Evolutionary conservation across 371 early-diverging fungal species (phyloP).

Genomic region (Polyrhizophydium stewartii): DNA sequence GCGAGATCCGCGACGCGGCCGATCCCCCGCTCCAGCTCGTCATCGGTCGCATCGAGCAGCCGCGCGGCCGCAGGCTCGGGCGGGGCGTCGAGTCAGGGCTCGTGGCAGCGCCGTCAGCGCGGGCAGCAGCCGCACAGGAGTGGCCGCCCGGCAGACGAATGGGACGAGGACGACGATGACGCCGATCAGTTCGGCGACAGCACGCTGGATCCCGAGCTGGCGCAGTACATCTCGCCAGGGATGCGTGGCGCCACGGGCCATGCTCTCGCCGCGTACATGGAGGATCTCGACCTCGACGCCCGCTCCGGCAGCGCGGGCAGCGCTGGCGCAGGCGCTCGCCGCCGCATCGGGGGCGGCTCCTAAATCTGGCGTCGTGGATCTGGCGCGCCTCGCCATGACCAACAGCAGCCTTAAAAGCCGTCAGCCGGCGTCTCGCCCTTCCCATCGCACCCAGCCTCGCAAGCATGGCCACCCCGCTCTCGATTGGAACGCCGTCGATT

Average conservation of each 20-base stretch:
- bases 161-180: conserved; percentile 16
- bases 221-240: neutral
- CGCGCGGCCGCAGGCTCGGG: too few relatives aligned
- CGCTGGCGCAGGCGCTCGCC: too few relatives aligned
- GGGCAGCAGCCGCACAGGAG: neutral
- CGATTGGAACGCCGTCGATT: too few relatives aligned
- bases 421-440: too few relatives aligned
- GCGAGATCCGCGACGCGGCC: neutral
- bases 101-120: neutral
- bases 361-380: too few relatives aligned
- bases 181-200: neutral
- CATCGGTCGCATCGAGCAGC: neutral
- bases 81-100: conserved; percentile 2
- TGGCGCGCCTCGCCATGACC: too few relatives aligned
- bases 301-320: too few relatives aligned
- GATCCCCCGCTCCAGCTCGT: neutral
- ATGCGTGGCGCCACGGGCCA: neutral
- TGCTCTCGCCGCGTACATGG: conserved; percentile 2
- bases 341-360: too few relatives aligned
- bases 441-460: too few relatives aligned
- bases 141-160: conserved; percentile 10
- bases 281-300: neutral
- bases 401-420: too few relatives aligned
- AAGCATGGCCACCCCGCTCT: too few relatives aligned
- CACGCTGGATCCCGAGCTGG: neutral